These are phyloP conservation scores for Peronospora tabacina DNA, from an alignment of 352 stramenopile genomes.

Conservation along the genomic window DNA sequence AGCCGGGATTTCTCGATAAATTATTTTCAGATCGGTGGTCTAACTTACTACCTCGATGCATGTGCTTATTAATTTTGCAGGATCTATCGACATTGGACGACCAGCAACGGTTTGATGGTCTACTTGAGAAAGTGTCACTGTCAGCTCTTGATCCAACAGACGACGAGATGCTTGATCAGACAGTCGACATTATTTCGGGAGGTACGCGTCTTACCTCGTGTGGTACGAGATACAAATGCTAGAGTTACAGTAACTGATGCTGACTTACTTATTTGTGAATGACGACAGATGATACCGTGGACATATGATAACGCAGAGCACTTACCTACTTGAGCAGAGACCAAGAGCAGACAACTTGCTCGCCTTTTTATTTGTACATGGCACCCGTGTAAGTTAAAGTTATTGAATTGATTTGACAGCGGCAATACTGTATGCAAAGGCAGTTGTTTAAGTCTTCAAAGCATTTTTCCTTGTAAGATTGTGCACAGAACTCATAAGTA, in stretches of 20 bases:
- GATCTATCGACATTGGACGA: conserved; percentile 47
- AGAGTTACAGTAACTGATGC: conserved; percentile 1
- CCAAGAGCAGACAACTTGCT: conserved; percentile 19
- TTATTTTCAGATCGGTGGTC: not conserved
- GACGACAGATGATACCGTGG: conserved; percentile 35
- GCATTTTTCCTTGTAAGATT: too few species aligned
- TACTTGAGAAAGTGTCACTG: conserved; percentile 56
- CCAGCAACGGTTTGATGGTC: conserved; percentile 51
- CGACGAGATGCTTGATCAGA: conserved; percentile 44
- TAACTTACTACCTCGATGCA: conserved; percentile 10
- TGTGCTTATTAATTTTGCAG: conserved; percentile 15
- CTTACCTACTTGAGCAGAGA: conserved; percentile 6
- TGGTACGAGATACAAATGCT: not conserved
- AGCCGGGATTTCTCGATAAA: not conserved
- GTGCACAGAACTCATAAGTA: too few species aligned
- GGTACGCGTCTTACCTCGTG: conserved; percentile 17
- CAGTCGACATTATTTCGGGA: conserved; percentile 40
- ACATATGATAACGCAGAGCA: conserved; percentile 23
- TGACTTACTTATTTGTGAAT: conserved; percentile 5
- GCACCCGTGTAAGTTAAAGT: conserved; percentile 34
- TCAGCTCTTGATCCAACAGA: conserved; percentile 55
- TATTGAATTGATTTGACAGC: conserved; percentile 31
- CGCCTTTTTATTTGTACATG: conserved; percentile 39
- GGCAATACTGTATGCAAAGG: conserved; percentile 4
- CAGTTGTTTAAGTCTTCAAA: conserved; percentile 1